Conservation (phyloP, 495 filamentous ascomycete species). For the Daldinia loculata region DNA sequence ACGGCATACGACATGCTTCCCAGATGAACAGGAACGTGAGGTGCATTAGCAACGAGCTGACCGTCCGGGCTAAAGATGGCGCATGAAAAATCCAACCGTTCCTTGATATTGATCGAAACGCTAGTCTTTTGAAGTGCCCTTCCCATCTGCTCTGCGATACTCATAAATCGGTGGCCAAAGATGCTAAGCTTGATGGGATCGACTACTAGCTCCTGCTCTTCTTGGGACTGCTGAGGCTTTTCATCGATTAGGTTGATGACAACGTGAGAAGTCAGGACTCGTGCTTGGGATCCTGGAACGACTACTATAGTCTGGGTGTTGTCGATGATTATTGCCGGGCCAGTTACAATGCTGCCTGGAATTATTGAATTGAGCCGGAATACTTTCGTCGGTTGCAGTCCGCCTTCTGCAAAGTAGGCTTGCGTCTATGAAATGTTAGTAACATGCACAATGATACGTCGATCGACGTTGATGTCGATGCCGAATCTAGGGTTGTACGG, state of each 20-base stretch:
- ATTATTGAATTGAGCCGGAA: constrained; percentile 76
- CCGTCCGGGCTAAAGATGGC: constrained; percentile 91
- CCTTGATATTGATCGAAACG: constrained; percentile 97
- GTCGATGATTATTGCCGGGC: constrained; percentile 84
- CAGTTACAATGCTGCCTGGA: constrained; percentile 71
- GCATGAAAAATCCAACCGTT: constrained; percentile 95
- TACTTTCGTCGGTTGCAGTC: constrained; percentile 72
- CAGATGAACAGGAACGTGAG: constrained; percentile 92
- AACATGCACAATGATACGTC: too few relatives aligned
- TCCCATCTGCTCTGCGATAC: constrained; percentile 98
- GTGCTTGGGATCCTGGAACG: constrained; percentile 70
- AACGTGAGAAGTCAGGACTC: constrained; percentile 67
- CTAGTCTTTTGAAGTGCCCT: constrained; percentile 94
- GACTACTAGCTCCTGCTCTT: constrained; percentile 53
- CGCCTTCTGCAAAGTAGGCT: constrained; percentile 69
- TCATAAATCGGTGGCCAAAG: constrained; percentile 98
- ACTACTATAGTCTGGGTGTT: constrained; percentile 86
- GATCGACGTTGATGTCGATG: too few relatives aligned
- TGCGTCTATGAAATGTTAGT: constrained; percentile 53
- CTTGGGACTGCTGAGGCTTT: constrained; percentile 56
- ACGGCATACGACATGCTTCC: constrained; percentile 91
- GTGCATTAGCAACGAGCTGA: constrained; percentile 91
- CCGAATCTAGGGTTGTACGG: constrained; percentile 49
- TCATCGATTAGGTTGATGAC: constrained; percentile 69
- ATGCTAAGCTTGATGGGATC: constrained; percentile 94